A percentile compares a stretch with the other conserved stretches of the same genome.
Conservation (phyloP, 2,329 filamentous ascomycete species). For the Thielaviopsis musarum region DNA sequence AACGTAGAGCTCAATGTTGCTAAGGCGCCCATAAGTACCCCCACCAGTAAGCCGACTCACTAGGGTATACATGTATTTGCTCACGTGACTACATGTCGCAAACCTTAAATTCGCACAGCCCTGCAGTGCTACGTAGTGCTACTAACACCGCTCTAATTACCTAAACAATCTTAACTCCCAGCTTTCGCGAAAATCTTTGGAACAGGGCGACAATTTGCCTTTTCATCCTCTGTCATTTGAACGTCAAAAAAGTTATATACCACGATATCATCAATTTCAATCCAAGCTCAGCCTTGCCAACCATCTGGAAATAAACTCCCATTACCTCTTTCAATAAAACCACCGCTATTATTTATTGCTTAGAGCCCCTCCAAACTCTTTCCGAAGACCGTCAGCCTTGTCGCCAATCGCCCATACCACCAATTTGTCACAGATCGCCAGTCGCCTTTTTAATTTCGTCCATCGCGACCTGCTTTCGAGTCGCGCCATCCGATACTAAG, state of each 20-base stretch:
- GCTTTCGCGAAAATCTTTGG: not conserved
- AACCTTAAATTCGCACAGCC: not conserved
- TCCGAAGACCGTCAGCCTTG: not conserved
- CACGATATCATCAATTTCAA: not conserved
- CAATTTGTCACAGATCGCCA: not conserved
- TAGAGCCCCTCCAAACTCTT: not conserved
- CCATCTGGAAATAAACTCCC: not conserved
- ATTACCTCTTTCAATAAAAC: not conserved
- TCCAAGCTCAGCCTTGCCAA: not conserved
- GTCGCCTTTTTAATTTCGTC: not conserved
- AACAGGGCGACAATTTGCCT: not conserved
- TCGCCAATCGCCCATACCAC: not conserved
- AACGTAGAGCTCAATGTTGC: too few species aligned
- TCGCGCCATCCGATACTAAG: not conserved
- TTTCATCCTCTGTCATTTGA: not conserved
- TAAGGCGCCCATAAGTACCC: too few species aligned
- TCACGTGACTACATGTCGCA: too few species aligned
- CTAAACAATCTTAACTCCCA: too few species aligned
- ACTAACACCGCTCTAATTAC: too few species aligned
- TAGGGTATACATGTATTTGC: too few species aligned
- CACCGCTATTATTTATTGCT: not conserved
- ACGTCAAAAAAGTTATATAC: not conserved
- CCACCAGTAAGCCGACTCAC: too few species aligned
- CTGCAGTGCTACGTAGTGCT: too few species aligned
- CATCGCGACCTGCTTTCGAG: not conserved